phyloP scores from a whole-genome alignment of 345 rosid species.

The Linum lewisii region DNA sequence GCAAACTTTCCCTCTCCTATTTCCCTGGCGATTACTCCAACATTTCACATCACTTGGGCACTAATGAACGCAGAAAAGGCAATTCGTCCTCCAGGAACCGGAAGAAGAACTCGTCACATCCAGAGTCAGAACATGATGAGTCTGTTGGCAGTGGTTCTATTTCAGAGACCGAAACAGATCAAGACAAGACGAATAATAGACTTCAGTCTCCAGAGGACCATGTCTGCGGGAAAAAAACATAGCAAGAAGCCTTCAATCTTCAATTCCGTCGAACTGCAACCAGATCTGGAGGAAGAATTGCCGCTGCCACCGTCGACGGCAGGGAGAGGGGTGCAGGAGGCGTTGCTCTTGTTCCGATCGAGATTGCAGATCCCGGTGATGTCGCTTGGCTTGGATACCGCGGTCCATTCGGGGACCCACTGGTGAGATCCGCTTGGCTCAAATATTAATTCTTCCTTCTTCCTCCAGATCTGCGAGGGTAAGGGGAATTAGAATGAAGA shows the following conservation, averaged over 20 bases:
- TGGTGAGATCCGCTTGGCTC: no score
- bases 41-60: conserved; percentile 29
- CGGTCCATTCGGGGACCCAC: no score
- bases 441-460: no score
- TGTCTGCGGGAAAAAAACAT: conserved; percentile 35
- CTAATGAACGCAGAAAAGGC: conserved; percentile 26
- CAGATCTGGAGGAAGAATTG: no score
- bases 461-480: no score
- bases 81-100: conserved; percentile 54
- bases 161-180: conserved; percentile 38
- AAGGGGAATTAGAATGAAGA: no score
- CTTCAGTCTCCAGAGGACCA: conserved; percentile 20
- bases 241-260: conserved; percentile 71
- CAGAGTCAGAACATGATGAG: conserved; percentile 42
- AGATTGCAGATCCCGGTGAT: no score
- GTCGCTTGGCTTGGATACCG: no score
- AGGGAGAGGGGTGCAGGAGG: no score
- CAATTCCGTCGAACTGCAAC: no score
- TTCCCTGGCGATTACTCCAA: conserved; percentile 57
- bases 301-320: no score
- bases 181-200: conserved; percentile 19
- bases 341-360: no score
- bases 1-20: conserved; percentile 62
- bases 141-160: conserved; percentile 42
- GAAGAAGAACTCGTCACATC: conserved; percentile 43